Conservation (phyloP, 176 grass and related monocot species). For the Tuctoria greenei region DNA sequence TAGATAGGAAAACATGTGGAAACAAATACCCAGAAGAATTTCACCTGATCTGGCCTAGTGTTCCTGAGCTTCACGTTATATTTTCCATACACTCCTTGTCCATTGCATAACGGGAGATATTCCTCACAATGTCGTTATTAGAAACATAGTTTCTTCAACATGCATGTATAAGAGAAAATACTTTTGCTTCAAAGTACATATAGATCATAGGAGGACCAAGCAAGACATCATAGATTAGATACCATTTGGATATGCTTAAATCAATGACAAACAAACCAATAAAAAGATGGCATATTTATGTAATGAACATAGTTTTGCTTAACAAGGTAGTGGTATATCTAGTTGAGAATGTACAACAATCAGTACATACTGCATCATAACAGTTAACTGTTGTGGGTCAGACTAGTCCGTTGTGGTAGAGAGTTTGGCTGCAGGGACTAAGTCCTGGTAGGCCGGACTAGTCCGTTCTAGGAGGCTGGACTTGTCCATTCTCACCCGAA, state of each 20-base stretch:
- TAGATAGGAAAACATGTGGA: too few relatives aligned
- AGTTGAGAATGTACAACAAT: constrained; percentile 79
- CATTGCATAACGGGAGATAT: constrained; percentile 66
- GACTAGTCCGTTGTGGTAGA: too few relatives aligned
- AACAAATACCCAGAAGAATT: too few relatives aligned
- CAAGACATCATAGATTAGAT: too few relatives aligned
- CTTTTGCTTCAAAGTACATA: constrained; percentile 22
- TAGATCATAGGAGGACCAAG: too few relatives aligned
- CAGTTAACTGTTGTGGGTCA: too few relatives aligned
- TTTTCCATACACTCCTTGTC: constrained; percentile 61
- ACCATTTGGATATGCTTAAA: neutral
- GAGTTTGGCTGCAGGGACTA: too few relatives aligned
- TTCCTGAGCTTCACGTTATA: constrained; percentile 53
- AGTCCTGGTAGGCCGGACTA: too few relatives aligned
- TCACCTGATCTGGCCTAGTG: constrained; percentile 33
- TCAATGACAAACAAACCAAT: neutral
- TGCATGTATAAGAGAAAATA: constrained; percentile 16
- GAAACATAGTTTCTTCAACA: constrained; percentile 17
- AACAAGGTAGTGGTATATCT: constrained; percentile 60
- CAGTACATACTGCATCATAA: too few relatives aligned
- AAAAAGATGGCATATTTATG: constrained; percentile 53
- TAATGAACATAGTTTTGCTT: constrained; percentile 67
- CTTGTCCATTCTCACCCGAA: too few relatives aligned
- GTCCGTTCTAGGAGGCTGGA: too few relatives aligned
- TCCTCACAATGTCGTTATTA: constrained; percentile 74